Conservation (phyloP, 2,329 filamentous ascomycete species). For the Fusarium anthophilum region DNA sequence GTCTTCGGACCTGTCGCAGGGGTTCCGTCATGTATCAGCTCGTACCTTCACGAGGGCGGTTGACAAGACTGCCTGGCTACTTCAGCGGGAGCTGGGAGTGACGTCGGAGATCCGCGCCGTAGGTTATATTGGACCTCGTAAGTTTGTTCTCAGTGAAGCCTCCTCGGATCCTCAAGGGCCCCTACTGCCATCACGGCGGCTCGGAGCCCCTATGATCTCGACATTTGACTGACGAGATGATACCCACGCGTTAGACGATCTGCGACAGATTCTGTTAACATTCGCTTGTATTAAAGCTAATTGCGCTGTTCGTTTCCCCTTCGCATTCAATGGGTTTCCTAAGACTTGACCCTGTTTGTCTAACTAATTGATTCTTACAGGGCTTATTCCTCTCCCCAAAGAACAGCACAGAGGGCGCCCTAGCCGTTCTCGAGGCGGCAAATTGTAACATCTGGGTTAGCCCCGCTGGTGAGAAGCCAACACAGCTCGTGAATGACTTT, state of each 20-base stretch:
- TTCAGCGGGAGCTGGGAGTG: not conserved
- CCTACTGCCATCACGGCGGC: too few relatives aligned
- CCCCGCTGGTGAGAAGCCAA: slow-evolving; percentile 18
- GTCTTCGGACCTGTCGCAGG: slow-evolving; percentile 7
- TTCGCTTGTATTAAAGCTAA: slow-evolving; percentile 48
- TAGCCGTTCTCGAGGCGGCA: slow-evolving; percentile 46
- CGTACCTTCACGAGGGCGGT: slow-evolving; percentile 39
- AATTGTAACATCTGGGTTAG: slow-evolving; percentile 47
- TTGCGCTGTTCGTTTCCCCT: slow-evolving; percentile 39
- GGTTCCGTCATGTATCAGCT: slow-evolving; percentile 40
- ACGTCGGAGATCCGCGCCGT: slow-evolving; percentile 33
- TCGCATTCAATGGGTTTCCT: too few relatives aligned
- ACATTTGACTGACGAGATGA: not conserved
- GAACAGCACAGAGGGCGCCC: slow-evolving; percentile 47
- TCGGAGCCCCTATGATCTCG: not conserved
- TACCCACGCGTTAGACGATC: slow-evolving; percentile 37
- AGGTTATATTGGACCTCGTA: slow-evolving; percentile 48
- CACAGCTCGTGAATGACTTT: slow-evolving; percentile 36
- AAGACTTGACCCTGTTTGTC: not conserved
- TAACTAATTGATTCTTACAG: slow-evolving; percentile 8
- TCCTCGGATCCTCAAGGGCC: fast-evolving
- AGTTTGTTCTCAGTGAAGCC: slow-evolving; percentile 4
- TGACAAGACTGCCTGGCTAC: slow-evolving; percentile 46
- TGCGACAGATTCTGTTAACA: slow-evolving; percentile 44
- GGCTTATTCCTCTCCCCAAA: slow-evolving; percentile 47